These are phyloP conservation scores for Purpureocillium takamizusanense DNA, from an alignment of 2,329 filamentous ascomycete genomes.

Conservation along the genomic window DNA sequence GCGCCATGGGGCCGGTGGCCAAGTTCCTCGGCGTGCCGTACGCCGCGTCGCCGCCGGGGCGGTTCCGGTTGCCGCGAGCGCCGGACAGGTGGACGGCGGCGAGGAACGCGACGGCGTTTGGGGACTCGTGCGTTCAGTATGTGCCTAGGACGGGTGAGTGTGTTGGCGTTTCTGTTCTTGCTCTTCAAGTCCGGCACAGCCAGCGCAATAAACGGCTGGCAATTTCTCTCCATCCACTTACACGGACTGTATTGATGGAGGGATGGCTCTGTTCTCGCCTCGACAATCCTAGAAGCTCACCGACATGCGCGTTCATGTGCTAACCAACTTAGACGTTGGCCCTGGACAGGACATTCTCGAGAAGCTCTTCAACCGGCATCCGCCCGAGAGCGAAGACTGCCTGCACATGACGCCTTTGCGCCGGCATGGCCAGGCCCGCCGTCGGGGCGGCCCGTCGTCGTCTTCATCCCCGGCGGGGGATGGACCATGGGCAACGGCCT, in stretches of 20 bases:
- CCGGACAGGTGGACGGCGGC: constrained; percentile 9
- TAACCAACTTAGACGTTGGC: constrained; percentile 9
- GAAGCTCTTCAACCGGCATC: constrained; percentile 9
- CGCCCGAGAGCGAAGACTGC: constrained; percentile 17
- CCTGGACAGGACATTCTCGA: constrained; percentile 10
- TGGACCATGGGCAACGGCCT: constrained; percentile 14
- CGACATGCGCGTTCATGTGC: no score
- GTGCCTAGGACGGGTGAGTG: constrained; percentile 8
- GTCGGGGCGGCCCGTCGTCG: constrained; percentile 10
- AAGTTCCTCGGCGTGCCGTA: constrained; percentile 15
- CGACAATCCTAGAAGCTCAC: no score
- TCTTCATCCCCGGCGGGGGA: constrained; percentile 17
- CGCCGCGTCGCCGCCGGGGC: constrained; percentile 6
- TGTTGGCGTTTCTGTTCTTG: no score
- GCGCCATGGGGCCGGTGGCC: constrained; percentile 7
- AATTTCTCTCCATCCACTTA: no score
- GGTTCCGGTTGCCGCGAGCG: constrained; percentile 8
- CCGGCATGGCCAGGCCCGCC: constrained; percentile 5
- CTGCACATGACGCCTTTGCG: constrained; percentile 16
- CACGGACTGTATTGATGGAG: no score
- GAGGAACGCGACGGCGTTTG: constrained; percentile 7
- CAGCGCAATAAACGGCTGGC: no score
- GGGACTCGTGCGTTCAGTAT: constrained; percentile 10
- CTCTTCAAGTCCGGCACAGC: no score
- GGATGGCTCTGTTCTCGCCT: no score